Evolutionary conservation across 306 rosid species (phyloP), one percentile per base, ranked within the genome.

Genomic region (Carpinus viminea): DNA sequence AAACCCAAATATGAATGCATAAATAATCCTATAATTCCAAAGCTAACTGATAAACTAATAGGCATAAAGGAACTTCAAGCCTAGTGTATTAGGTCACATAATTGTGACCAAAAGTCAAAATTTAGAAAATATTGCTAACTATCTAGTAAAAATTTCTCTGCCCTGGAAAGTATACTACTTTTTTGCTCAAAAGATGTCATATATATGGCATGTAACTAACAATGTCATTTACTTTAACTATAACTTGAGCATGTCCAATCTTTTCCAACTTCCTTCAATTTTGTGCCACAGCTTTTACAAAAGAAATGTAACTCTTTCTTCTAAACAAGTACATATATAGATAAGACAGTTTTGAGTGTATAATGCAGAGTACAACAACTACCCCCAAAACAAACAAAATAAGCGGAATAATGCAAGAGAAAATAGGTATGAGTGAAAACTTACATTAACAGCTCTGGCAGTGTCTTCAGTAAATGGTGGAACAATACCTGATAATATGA

Each of bases 361-460:
- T 24, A 57, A 36, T 73, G 51, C 79, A 68, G 69, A 61, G 48
- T 74, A 20, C 68, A 72, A 26, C 21, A 47, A 76, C 47, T 57
- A 52, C 15, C 28, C n/a, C 72, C 68, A 41, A 73, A 73, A 5
- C 4, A 12, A 56, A 60, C 59, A 20, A 15, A 16, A 72, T 55
- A 50, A 53, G 82, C 43, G 26, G 60, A 57, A 64, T 10, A 48
- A 62, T 47, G 57, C 45, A 50, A 68, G 0, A 68, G 45, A 74
- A 76, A 62, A 70, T 38, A 74, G 80, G 77, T 20, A 64, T 16
- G 7, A 56, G 41, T 15, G 34, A 74, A 80, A 69, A 85, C 89
- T 84, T 86, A 95, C 98, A 72, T 95, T 91, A 70, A 93, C 93
- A 80, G 98, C 88, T 90, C 98, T 86, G 66, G 96, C 88, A 55